Percentiles rank a stretch among this genome's conserved stretches.
Conservation (phyloP, 1,284 basidiomycete species). For the Xerocomus amazonicus region DNA sequence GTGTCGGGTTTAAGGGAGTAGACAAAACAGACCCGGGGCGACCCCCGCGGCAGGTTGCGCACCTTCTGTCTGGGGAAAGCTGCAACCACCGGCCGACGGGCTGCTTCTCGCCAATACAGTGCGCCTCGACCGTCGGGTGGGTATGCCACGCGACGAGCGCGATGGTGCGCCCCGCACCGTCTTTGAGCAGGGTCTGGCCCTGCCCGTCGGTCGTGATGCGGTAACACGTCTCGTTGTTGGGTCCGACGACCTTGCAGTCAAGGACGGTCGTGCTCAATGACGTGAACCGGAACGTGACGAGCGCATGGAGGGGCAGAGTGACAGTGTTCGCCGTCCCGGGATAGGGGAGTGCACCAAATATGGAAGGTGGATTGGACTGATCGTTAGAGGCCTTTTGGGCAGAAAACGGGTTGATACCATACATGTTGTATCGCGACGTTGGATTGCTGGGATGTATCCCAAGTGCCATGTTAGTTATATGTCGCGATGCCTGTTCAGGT, state of each 20-base stretch:
- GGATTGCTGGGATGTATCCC: background rate
- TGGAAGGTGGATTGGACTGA: slow-evolving; percentile 39
- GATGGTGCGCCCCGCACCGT: slow-evolving; percentile 44
- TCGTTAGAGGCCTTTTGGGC: slow-evolving; percentile 21
- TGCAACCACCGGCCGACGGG: slow-evolving; percentile 52
- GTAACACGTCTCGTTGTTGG: slow-evolving; percentile 41
- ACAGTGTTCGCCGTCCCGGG: slow-evolving; percentile 24
- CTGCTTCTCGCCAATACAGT: slow-evolving; percentile 46
- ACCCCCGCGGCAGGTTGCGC: slow-evolving; percentile 15
- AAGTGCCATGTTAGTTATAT: slow-evolving; percentile 11
- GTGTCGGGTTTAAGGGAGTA: too few relatives aligned
- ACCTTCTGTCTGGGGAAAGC: slow-evolving; percentile 52
- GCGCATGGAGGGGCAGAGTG: slow-evolving; percentile 33
- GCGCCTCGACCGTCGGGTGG: slow-evolving; percentile 53
- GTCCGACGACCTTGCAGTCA: slow-evolving; percentile 51
- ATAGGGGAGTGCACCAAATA: slow-evolving; percentile 62
- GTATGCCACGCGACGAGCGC: slow-evolving; percentile 60
- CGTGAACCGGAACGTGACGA: slow-evolving; percentile 48
- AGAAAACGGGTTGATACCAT: slow-evolving; percentile 29
- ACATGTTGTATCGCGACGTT: slow-evolving; percentile 6
- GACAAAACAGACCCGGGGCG: too few relatives aligned
- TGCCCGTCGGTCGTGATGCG: slow-evolving; percentile 49
- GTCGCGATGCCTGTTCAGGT: slow-evolving; percentile 4
- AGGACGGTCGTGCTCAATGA: slow-evolving; percentile 49
- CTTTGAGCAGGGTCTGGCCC: slow-evolving; percentile 53